Evolutionary conservation across 2,329 filamentous ascomycete genomes (phyloP).

Genomic region (Colletotrichum lentis): DNA sequence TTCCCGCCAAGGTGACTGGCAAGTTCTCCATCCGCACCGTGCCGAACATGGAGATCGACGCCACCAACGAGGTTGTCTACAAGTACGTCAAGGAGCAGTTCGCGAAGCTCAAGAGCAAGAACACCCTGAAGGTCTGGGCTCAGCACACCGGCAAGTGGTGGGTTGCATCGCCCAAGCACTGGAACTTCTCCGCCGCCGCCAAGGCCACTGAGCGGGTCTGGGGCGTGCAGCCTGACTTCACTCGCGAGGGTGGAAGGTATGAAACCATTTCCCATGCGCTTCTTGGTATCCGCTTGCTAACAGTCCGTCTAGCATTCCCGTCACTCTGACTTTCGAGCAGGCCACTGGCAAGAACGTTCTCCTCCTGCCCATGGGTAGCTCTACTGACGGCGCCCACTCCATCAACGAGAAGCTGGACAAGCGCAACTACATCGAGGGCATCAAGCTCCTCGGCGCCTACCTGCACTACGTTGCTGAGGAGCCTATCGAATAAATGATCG

Average conservation of each 20-base stretch:
- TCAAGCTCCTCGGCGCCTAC: constrained; percentile 93
- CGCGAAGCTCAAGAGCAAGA: constrained; percentile 89
- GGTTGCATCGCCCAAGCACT: constrained; percentile 97
- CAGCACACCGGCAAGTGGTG: constrained; percentile 98
- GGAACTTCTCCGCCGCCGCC: constrained; percentile 94
- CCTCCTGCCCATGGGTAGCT: constrained; percentile 94
- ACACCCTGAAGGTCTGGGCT: constrained; percentile 80
- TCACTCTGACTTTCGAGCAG: constrained; percentile 96
- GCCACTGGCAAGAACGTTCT: constrained; percentile 98
- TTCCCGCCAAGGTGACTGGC: constrained; percentile 95
- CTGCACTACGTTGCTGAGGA: constrained; percentile 96
- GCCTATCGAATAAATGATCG: constrained; percentile 58
- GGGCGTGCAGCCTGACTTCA: constrained; percentile 92
- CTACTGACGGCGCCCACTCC: constrained; percentile 93
- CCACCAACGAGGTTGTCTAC: constrained; percentile 85
- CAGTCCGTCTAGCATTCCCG: constrained; percentile 76
- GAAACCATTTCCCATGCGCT: constrained; percentile 42
- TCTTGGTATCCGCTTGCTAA: neutral
- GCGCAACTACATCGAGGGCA: constrained; percentile 97
- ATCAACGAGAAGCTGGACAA: constrained; percentile 99
- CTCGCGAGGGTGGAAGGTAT: constrained; percentile 89
- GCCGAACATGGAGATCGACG: constrained; percentile 93
- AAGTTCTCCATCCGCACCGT: constrained; percentile 99
- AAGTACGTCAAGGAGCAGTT: constrained; percentile 86
- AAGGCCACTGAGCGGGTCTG: constrained; percentile 98